Evolutionary conservation across 2,329 filamentous ascomycete genomes (phyloP).

Genomic region (Polytolypa hystricis): DNA sequence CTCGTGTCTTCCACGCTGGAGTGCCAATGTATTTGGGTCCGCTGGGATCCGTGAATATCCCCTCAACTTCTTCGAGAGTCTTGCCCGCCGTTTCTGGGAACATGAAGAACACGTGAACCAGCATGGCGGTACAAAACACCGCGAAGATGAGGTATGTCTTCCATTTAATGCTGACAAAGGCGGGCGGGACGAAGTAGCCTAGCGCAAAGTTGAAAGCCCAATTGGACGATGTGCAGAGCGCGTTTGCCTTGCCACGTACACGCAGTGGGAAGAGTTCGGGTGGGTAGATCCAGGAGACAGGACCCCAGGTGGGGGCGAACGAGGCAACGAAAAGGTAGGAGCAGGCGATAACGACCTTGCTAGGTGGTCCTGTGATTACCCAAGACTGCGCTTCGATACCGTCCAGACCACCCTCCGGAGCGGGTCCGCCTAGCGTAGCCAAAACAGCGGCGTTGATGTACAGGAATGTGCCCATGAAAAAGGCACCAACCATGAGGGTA

Average conservation of each 20-base stretch:
- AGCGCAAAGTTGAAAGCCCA: conserved; percentile 51
- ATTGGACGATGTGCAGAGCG: conserved; percentile 49
- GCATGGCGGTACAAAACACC: conserved; percentile 57
- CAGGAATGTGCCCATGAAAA: conserved; percentile 47
- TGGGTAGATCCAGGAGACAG: conserved; percentile 48
- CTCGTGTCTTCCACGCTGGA: conserved; percentile 28
- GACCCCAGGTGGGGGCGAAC: conserved; percentile 55
- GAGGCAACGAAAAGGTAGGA: conserved; percentile 63
- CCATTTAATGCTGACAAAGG: conserved; percentile 48
- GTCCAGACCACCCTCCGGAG: conserved; percentile 16
- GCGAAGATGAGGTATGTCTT: conserved; percentile 65
- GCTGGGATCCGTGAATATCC: conserved; percentile 47
- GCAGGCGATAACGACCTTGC: conserved; percentile 54
- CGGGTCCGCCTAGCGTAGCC: conserved; percentile 32
- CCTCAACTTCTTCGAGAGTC: conserved; percentile 66
- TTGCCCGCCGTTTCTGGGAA: conserved; percentile 62
- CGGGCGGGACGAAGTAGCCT: conserved; percentile 47
- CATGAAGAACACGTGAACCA: conserved; percentile 56
- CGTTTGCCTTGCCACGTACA: conserved; percentile 53
- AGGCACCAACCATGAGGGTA: conserved; percentile 54
- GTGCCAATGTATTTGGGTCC: conserved; percentile 27
- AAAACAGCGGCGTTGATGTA: conserved; percentile 35
- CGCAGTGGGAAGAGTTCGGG: conserved; percentile 53
- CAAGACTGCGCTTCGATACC: conserved; percentile 27
- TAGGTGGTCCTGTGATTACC: conserved; percentile 31